Conservation (phyloP, 352 stramenopile species). For the Pythium rhizo-oryzae region DNA sequence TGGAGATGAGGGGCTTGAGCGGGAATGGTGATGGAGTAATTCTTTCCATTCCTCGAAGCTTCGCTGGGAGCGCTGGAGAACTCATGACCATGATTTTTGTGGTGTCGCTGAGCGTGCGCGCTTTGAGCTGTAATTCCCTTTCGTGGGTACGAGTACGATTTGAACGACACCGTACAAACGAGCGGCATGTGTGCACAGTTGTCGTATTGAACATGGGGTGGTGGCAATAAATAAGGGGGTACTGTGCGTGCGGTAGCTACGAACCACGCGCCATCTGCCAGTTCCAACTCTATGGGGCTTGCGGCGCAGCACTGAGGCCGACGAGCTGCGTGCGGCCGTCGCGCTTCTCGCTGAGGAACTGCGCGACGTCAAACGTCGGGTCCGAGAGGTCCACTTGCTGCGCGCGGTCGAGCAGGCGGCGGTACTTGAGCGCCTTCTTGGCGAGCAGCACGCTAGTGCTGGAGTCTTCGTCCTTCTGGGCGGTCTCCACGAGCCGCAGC, state of each 20-base stretch:
- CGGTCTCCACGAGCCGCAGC: not conserved
- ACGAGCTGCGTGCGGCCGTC: not conserved
- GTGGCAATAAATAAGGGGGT: no score
- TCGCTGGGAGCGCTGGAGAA: no score
- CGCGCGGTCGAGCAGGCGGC: conserved; percentile 4
- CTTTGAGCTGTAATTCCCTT: no score
- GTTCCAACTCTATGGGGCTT: not conserved
- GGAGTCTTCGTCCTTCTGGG: not conserved
- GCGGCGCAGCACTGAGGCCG: not conserved
- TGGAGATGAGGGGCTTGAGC: no score
- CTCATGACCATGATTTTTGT: no score
- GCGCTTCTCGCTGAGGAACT: conserved; percentile 3
- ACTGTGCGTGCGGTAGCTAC: not conserved
- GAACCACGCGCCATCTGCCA: not conserved
- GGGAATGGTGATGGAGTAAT: no score
- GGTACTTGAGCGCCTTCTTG: conserved; percentile 8
- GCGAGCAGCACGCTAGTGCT: conserved; percentile 10
- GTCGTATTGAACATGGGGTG: no score
- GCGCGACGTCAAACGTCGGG: conserved; percentile 7
- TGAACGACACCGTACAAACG: no score
- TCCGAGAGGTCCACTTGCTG: conserved; percentile 2
- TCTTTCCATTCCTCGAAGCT: no score
- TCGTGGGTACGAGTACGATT: not conserved
- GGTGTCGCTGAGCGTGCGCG: no score
- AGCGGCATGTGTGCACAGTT: no score